These are phyloP conservation scores for Venustampulla echinocandica DNA, from an alignment of 495 filamentous ascomycete species.

Conservation along the genomic window DNA sequence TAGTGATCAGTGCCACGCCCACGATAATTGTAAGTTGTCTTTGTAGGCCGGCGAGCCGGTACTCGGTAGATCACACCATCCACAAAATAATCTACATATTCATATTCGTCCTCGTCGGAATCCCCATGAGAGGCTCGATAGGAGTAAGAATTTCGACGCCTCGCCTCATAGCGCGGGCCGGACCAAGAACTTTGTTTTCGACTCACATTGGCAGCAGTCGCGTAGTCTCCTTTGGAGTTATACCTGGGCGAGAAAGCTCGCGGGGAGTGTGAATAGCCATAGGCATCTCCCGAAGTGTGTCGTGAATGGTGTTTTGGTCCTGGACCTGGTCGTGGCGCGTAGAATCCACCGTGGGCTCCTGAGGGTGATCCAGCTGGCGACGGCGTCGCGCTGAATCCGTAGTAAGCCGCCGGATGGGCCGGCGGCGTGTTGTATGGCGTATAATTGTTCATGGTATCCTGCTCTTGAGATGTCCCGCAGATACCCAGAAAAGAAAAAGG, in stretches of 20 bases:
- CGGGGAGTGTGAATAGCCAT: conserved; percentile 15
- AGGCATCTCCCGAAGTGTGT: conserved; percentile 22
- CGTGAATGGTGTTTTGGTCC: conserved; percentile 20
- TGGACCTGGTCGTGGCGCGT: conserved; percentile 13
- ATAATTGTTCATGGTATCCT: conserved; percentile 21
- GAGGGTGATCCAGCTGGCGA: conserved; percentile 23
- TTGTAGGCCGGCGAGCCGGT: conserved; percentile 26
- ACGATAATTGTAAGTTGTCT: conserved; percentile 30
- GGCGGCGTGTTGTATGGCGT: conserved; percentile 21
- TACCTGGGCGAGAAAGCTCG: conserved; percentile 23
- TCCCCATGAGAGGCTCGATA: conserved; percentile 50
- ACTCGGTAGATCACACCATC: conserved; percentile 34
- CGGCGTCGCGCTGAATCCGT: conserved; percentile 21
- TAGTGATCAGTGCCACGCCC: conserved; percentile 44
- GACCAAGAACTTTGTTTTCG: conserved; percentile 26
- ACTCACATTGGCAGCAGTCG: conserved; percentile 28
- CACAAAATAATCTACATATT: conserved; percentile 39
- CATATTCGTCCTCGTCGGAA: conserved; percentile 52
- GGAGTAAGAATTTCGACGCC: conserved; percentile 28
- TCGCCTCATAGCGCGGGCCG: conserved; percentile 18
- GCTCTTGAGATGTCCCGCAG: conserved; percentile 23
- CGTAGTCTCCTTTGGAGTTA: conserved; percentile 25
- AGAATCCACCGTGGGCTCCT: conserved; percentile 17
- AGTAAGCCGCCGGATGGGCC: conserved; percentile 12
- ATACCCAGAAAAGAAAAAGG: conserved; percentile 20